Base-by-base conservation (phyloP, 1,139 yeast species). In the Candida pseudoviswanathii region DNA sequence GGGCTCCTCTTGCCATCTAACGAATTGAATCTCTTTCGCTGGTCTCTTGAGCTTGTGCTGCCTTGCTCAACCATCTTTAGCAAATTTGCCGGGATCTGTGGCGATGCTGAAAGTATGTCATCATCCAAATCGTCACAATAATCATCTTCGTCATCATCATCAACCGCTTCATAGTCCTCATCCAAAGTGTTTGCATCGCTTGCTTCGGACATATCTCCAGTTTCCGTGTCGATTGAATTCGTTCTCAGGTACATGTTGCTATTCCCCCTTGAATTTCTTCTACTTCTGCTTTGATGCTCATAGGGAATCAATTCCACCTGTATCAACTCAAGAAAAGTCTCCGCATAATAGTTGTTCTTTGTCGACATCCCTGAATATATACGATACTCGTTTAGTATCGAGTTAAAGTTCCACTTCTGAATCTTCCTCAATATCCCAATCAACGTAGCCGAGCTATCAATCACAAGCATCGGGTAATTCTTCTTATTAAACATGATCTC, bases 331-430 rank as follows among this genome's bases (percentile, higher is more conserved):
- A 92, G 67, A 59, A 87, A 90, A 8, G 86, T 86, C 61, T 92
- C 97, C 4, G 94, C 91, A 62, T 80, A 82, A 63, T 90, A 91
- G 58, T 84, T 89, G 56, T 65, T 70, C 30, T 86, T 75, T 58
- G 88, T 85, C 32, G 91, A 88, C 50, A 66, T 66, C 1, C 79
- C 78, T 2, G 90, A 78, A 65, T 84, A 89, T 6, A 88, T 78
- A 45, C 96, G 74, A 67, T 89, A 94, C 65, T 94, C 98, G 56
- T 86, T 87, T 30, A 91, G 80, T 7, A 92, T 84, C 25, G 95
- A 84, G 34, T 91, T 84, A 62, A 88, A 87, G 57, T 85, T 86
- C 98, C 97, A 92, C 66, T 87, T 87, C 66, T 89, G 96, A 34
- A 91, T 75, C 63, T 86, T 85, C 48, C 99, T 73, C 32, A 94